These are phyloP conservation scores for Boletellus deceptivus DNA, from an alignment of 1,284 basidiomycete genomes.

Conservation along the genomic window DNA sequence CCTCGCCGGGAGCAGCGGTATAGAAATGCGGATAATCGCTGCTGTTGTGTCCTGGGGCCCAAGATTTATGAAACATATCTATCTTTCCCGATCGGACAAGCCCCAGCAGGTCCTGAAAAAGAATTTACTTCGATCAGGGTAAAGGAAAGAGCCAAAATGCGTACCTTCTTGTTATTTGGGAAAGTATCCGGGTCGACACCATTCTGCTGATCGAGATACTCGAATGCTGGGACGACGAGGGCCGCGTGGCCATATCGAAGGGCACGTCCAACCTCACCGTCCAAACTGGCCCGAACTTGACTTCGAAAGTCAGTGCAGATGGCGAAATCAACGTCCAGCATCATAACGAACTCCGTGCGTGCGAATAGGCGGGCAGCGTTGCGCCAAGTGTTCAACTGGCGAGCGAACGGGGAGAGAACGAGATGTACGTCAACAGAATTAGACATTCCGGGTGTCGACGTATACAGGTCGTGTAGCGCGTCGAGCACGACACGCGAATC, in stretches of 20 bases:
- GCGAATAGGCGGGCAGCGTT: conserved; percentile 80
- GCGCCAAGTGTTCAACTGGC: conserved; percentile 85
- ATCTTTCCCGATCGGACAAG: conserved; percentile 55
- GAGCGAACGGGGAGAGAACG: conserved; percentile 76
- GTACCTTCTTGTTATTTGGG: conserved; percentile 65
- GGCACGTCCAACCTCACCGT: conserved; percentile 31
- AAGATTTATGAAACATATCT: conserved; percentile 73
- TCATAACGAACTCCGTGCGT: conserved; percentile 79
- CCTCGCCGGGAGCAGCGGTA: conserved; percentile 55
- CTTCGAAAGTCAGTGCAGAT: conserved; percentile 75
- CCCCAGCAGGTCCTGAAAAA: conserved; percentile 49
- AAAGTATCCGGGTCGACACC: conserved; percentile 58
- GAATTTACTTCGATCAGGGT: not conserved
- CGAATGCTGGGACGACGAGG: conserved; percentile 79
- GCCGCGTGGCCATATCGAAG: conserved; percentile 57
- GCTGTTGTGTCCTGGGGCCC: conserved; percentile 76
- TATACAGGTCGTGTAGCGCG: conserved; percentile 63
- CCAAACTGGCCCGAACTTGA: conserved; percentile 39
- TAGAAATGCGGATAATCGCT: conserved; percentile 76
- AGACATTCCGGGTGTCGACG: conserved; percentile 59
- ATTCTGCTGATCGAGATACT: conserved; percentile 62
- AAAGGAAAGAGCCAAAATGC: not conserved
- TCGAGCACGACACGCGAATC: conserved; percentile 38
- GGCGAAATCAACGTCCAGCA: conserved; percentile 86
- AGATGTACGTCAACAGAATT: conserved; percentile 83